Evolutionary conservation across 2,329 filamentous ascomycete genomes (phyloP).

Genomic region (Fusarium chaquense): DNA sequence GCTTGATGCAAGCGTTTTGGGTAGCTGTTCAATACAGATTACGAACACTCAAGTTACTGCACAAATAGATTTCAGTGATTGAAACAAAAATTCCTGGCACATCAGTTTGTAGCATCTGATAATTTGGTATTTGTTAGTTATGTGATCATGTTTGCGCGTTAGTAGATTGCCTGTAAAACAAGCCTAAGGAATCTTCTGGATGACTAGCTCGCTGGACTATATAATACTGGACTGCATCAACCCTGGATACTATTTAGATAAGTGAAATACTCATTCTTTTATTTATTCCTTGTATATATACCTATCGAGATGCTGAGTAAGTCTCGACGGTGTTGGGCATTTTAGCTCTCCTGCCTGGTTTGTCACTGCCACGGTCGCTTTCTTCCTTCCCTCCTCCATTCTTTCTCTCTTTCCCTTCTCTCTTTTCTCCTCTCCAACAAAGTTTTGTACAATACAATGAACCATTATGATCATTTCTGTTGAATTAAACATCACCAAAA

Average conservation of each 20-base stretch:
- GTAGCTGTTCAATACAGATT: background rate
- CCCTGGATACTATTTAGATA: rapidly evolving
- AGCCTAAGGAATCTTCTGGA: background rate
- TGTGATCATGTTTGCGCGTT: background rate
- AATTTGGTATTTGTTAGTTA: background rate
- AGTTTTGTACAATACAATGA: background rate
- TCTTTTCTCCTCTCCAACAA: background rate
- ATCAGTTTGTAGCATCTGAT: background rate
- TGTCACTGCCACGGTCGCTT: background rate
- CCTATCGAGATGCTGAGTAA: too few relatives aligned
- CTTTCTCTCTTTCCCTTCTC: background rate
- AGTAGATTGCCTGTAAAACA: background rate
- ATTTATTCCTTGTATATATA: background rate
- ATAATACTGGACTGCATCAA: background rate
- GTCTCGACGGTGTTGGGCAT: too few relatives aligned
- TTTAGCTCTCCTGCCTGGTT: too few relatives aligned
- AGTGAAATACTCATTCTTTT: background rate
- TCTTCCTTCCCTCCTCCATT: background rate
- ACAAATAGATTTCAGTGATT: background rate
- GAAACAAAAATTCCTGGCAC: background rate
- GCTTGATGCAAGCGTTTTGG: conserved; percentile 33
- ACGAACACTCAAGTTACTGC: background rate
- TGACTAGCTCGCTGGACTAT: background rate
- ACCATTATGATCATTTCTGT: background rate
- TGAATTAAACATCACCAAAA: background rate